Base-by-base conservation (phyloP, 306 rosid species). In the Potentilla sterilis region DNA sequence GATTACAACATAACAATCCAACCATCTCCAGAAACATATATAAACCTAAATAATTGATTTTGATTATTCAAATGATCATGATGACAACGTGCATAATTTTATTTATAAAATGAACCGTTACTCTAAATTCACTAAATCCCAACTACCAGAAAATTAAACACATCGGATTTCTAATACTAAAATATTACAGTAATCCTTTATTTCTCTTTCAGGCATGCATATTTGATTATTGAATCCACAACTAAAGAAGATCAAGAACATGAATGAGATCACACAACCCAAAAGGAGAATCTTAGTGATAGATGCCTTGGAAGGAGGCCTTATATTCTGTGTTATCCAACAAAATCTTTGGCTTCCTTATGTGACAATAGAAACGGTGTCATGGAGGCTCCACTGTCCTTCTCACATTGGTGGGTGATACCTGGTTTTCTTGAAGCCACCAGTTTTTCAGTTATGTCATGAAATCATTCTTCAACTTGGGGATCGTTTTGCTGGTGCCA, bases 321-420 rank as follows among this genome's bases (percentile, higher is more conserved):
- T 70, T 70, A 79, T 62, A 79, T 64, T 67, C 70, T 69, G 71
- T 80, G 78, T 70, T 38, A 72, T 75, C 82, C 35, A 82, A 70
- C 71, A 81, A 81, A 79, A 85, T 86, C 75, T 79, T 81, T 55
- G 72, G 66, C 68, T 59, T 44, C 10, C 42, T 73, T 66, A 65
- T 5, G 32, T 35, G 78, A 79, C 69, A 77, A 79, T 71, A 71
- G 62, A 21, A 57, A 32, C 69, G 73, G 54, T 70, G 85, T 78
- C 82, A 73, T 75, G 86, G 75, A 72, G 69, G 75, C 76, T 77
- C 74, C 70, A 75, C 65, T 47, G 79, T 70, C 86, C 77, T 63
- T 21, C 42, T 76, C 77, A 52, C 41, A 34, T 15, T 62, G 51
- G 55, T 65, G 28, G 75, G 58, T 65, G 77, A 28, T 65, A 44